These are phyloP conservation scores for Ganoderma lingzhi DNA, from an alignment of 1,284 basidiomycete genomes.

Conservation along the genomic window DNA sequence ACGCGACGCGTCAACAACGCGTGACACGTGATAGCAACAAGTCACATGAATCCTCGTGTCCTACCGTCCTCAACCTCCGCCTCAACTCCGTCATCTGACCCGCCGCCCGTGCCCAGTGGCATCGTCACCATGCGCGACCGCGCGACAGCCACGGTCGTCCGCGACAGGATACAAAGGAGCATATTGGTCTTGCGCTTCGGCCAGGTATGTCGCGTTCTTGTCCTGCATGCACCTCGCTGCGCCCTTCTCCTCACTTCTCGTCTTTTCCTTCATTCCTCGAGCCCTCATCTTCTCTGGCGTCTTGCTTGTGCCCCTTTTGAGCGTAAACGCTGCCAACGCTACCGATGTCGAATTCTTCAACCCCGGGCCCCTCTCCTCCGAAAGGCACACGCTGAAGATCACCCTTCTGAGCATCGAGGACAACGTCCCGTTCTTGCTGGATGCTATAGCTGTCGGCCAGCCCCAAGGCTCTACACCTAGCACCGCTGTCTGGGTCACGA, in stretches of 20 bases:
- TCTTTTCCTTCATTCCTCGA: constrained; percentile 6
- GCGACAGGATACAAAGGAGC: constrained; percentile 35
- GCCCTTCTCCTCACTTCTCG: background rate
- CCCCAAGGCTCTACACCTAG: background rate
- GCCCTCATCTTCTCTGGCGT: constrained; percentile 1
- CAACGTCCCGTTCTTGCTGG: constrained; percentile 24
- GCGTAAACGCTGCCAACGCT: constrained; percentile 22
- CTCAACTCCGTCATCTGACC: constrained; percentile 4
- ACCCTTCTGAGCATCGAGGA: constrained; percentile 20
- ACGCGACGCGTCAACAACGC: too few relatives aligned
- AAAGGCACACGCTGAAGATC: constrained; percentile 33
- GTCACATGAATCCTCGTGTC: too few relatives aligned
- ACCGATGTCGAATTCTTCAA: constrained; percentile 29
- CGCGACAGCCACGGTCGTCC: constrained; percentile 9
- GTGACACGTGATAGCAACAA: too few relatives aligned
- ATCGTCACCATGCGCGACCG: constrained; percentile 2
- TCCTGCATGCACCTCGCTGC: background rate
- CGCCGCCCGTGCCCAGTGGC: constrained; percentile 7
- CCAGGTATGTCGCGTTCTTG: constrained; percentile 30
- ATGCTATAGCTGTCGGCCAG: constrained; percentile 19
- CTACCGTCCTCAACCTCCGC: too few relatives aligned
- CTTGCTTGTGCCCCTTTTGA: background rate
- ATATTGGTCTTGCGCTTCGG: constrained; percentile 39
- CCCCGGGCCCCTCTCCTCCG: constrained; percentile 25
- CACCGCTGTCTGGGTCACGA: constrained; percentile 29